Conservation (phyloP, 352 stramenopile genomes). For the Discostella stelligera region DNA sequence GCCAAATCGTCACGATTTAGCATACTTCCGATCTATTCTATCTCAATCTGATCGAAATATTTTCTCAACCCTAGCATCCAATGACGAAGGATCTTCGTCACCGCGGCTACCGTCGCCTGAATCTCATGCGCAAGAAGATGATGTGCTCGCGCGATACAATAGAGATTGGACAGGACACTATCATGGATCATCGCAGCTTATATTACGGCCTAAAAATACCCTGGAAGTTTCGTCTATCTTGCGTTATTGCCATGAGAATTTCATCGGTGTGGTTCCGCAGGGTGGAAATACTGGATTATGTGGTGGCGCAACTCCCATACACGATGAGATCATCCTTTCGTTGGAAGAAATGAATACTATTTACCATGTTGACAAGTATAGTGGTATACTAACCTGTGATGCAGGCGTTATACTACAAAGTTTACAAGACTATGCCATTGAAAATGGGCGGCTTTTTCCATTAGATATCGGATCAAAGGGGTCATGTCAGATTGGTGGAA, state of each 20-base stretch:
- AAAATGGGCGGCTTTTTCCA: slow-evolving; percentile 89
- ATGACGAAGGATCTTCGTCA: background rate
- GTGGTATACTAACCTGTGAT: slow-evolving; percentile 76
- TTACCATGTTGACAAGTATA: slow-evolving; percentile 85
- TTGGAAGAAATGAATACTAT: slow-evolving; percentile 90
- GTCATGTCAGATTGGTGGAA: slow-evolving; percentile 94
- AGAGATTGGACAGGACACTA: slow-evolving; percentile 63
- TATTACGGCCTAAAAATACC: slow-evolving; percentile 57
- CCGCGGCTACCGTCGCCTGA: background rate
- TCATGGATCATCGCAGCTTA: slow-evolving; percentile 49
- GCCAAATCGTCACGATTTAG: background rate
- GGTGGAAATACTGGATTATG: slow-evolving; percentile 97
- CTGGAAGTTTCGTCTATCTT: slow-evolving; percentile 83
- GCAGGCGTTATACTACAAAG: slow-evolving; percentile 93
- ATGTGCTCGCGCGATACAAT: slow-evolving; percentile 47
- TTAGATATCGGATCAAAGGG: slow-evolving; percentile 96
- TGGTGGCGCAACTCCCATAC: slow-evolving; percentile 86
- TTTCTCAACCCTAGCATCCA: background rate
- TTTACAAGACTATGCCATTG: slow-evolving; percentile 88
- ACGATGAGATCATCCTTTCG: slow-evolving; percentile 92
- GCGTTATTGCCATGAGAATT: slow-evolving; percentile 88
- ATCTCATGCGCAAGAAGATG: background rate
- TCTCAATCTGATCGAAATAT: slow-evolving; percentile 1
- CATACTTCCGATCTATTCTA: slow-evolving; percentile 7
- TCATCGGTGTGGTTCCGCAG: slow-evolving; percentile 91